phyloP scores from a whole-genome alignment of 768 basidiomycete genomes.

The Termitomyces sp. region DNA sequence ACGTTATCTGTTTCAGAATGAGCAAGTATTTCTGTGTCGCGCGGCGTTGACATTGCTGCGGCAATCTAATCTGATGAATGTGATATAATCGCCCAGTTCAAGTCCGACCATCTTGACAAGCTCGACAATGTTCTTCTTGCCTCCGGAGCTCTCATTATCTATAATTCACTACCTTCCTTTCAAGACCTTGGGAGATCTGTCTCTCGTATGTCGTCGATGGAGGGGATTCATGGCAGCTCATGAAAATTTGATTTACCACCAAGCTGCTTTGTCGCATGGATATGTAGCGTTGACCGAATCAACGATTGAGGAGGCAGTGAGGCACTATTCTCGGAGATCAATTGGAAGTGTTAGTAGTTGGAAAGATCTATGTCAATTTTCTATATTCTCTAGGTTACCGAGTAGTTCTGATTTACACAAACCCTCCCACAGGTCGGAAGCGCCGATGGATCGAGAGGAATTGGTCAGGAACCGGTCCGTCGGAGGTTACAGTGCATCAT shows the following conservation, averaged over 20 bases:
- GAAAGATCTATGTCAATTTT: constrained; percentile 56
- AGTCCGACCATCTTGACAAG: not conserved
- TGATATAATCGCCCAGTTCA: not conserved
- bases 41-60: no score
- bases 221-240: constrained; percentile 40
- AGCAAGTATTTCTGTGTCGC: no score
- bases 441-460: constrained; percentile 39
- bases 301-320: constrained; percentile 24
- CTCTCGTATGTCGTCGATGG: constrained; percentile 41
- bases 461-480: constrained; percentile 52
- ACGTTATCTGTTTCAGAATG: not conserved
- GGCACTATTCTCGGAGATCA: constrained; percentile 26
- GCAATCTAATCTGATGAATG: not conserved
- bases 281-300: constrained; percentile 29
- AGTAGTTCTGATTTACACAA: not conserved
- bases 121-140: constrained; percentile 37
- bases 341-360: constrained; percentile 38
- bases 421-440: constrained; percentile 32
- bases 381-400: not conserved
- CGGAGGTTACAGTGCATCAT: constrained; percentile 28
- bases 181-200: constrained; percentile 30
- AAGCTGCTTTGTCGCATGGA: constrained; percentile 47
- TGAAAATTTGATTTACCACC: constrained; percentile 48
- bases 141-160: constrained; percentile 51
- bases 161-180: constrained; percentile 48